These are phyloP conservation scores for Termitomyces heimii DNA, from an alignment of 768 basidiomycete species.

Conservation along the genomic window DNA sequence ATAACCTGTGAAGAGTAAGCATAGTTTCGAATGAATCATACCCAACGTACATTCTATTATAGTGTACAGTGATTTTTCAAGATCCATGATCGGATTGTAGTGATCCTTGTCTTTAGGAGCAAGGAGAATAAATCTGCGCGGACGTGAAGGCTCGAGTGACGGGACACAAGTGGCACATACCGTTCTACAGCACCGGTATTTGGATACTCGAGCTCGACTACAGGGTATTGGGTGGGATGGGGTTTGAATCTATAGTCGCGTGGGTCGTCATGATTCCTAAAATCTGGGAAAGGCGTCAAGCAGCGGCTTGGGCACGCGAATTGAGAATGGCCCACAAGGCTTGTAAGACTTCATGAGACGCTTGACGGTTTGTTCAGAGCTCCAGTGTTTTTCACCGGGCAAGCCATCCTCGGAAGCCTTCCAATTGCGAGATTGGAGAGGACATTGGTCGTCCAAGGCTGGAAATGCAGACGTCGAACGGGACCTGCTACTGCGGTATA, in stretches of 20 bases:
- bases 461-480: slow-evolving; percentile 59
- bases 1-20: slow-evolving; percentile 41
- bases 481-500: slow-evolving; percentile 54
- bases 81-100: slow-evolving; percentile 79
- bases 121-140: slow-evolving; percentile 63
- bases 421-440: slow-evolving; percentile 42
- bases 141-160: neutral
- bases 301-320: neutral
- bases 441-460: slow-evolving; percentile 24
- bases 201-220: slow-evolving; percentile 73
- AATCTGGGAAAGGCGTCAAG: slow-evolving; percentile 40
- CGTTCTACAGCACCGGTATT: slow-evolving; percentile 63
- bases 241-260: slow-evolving; percentile 60
- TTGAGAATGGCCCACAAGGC: slow-evolving; percentile 42
- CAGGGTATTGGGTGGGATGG: slow-evolving; percentile 55
- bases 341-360: slow-evolving; percentile 63
- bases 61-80: slow-evolving; percentile 64
- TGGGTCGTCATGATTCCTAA: slow-evolving; percentile 60
- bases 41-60: slow-evolving; percentile 59
- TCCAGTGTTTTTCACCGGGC: slow-evolving; percentile 47
- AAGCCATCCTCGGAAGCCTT: slow-evolving; percentile 43
- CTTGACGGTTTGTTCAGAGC: slow-evolving; percentile 61
- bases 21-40: slow-evolving; percentile 5
- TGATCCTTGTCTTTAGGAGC: slow-evolving; percentile 82
- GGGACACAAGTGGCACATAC: slow-evolving; percentile 30